Evolutionary conservation across 1,284 basidiomycete species (phyloP), one percentile per base, ranked within the genome.

Genomic region (Mycena sp.): DNA sequence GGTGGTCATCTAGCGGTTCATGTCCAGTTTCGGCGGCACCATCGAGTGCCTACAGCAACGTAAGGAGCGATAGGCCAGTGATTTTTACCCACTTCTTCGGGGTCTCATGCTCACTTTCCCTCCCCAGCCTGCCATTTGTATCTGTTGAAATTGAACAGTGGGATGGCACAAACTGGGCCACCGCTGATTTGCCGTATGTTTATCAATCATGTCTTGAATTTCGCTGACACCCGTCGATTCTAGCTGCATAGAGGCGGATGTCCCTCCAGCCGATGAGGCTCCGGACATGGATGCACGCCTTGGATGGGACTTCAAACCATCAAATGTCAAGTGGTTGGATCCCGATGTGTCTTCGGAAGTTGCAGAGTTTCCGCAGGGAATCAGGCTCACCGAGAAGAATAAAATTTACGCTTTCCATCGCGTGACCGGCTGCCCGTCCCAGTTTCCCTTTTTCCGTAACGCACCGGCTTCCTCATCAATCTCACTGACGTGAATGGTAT

Each of bases 371-470:
- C 51, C 51, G 26, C 1, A 43, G 3, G 48, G 46, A 17, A 44
- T 19, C 10, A 19, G 5, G 40, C 48, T 58, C 46, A 57, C 55
- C 21, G 44, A 30, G 19, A 48, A 38, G 6, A 32, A 30, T 23
- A 57, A 48, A 12, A 49, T 58, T 35, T 50, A 51, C 12, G 40
- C 48, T 35, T 35, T 51, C 1, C 48, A 58, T 21, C 57, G 48
- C 40, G 57, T 58, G 40, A 50, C 30, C 4, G 57, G 57, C 17
- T 51, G 48, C 26, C 57, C 57, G 29, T 58, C 57, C 40, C 48
- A 51, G 48, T 58, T 58, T 30, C 57, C 57, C 6, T 44, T 50
- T 17, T 44, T n/a, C 9, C 29, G 23, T 12, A 44, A 3, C 43
- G 41, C 41, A 52, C 57, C 25, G 49, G 29, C 25, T 52, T 46